A percentile compares a stretch with the other conserved stretches of the same genome.
These are phyloP conservation scores for Sonneratia alba DNA, from an alignment of 345 rosid species.

Conservation along the genomic window DNA sequence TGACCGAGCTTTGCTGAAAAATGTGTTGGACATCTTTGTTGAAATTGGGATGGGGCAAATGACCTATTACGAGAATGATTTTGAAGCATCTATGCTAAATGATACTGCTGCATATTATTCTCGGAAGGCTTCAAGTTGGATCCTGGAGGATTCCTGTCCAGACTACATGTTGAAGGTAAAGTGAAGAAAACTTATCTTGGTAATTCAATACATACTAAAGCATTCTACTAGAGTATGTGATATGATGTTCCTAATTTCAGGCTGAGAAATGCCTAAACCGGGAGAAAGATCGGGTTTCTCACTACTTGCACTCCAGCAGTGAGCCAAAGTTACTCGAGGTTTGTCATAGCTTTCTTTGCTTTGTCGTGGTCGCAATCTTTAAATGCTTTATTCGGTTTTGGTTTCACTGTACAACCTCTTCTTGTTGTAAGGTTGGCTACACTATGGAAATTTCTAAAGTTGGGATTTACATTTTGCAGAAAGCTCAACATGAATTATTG, in stretches of 20 bases:
- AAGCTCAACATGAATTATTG: slow-evolving; percentile 82
- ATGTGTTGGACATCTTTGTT: slow-evolving; percentile 48
- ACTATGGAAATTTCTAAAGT: not conserved
- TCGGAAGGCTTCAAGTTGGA: slow-evolving; percentile 60
- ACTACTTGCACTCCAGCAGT: slow-evolving; percentile 80
- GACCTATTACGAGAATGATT: slow-evolving; percentile 42
- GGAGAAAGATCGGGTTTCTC: slow-evolving; percentile 85
- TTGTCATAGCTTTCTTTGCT: slow-evolving; percentile 16
- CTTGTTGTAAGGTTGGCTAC: not conserved
- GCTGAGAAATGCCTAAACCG: slow-evolving; percentile 87
- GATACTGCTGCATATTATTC: slow-evolving; percentile 57
- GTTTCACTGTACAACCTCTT: too few relatives aligned
- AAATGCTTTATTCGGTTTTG: too few relatives aligned
- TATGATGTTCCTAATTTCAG: slow-evolving; percentile 29
- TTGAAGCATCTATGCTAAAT: slow-evolving; percentile 46
- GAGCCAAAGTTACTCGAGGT: slow-evolving; percentile 93
- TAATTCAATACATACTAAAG: not conserved
- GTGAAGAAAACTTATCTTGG: not conserved
- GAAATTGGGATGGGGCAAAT: slow-evolving; percentile 51
- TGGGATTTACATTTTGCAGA: slow-evolving; percentile 31
- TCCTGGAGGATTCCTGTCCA: slow-evolving; percentile 50
- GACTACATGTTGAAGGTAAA: slow-evolving; percentile 50
- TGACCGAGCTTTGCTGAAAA: slow-evolving; percentile 55
- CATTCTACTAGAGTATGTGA: not conserved
- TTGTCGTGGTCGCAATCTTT: not conserved